These are phyloP conservation scores for Nemania sp. DNA, from an alignment of 2,329 filamentous ascomycete species.

Conservation along the genomic window DNA sequence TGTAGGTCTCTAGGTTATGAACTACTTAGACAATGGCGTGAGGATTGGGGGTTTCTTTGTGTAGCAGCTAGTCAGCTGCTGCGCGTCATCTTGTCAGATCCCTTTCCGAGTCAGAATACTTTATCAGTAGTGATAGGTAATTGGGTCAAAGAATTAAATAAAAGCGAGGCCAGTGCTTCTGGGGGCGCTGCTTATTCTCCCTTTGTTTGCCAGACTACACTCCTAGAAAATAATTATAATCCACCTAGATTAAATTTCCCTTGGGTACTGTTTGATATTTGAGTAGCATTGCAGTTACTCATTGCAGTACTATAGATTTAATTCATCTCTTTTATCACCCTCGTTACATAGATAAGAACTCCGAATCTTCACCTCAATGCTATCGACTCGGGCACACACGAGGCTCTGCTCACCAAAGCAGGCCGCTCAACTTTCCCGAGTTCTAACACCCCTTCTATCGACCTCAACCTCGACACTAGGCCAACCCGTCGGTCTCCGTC, in stretches of 20 bases:
- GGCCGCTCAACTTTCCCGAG: conserved; percentile 47
- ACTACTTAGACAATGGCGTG: conserved; percentile 7
- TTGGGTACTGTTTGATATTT: background rate
- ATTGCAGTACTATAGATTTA: conserved; percentile 1
- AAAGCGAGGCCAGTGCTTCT: conserved; percentile 14
- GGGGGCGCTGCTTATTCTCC: conserved; percentile 16
- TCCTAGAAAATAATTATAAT: conserved; percentile 17
- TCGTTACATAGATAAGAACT: conserved; percentile 13
- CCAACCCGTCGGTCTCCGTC: conserved; percentile 47
- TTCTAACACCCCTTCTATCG: conserved; percentile 43
- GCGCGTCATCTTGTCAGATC: conserved; percentile 22
- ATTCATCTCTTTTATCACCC: conserved; percentile 27
- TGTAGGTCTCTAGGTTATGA: background rate
- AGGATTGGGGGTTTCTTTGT: conserved; percentile 16
- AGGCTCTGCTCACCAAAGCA: conserved; percentile 51
- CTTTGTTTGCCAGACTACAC: conserved; percentile 24
- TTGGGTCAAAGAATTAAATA: conserved; percentile 19
- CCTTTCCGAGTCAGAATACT: conserved; percentile 6
- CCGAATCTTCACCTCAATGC: conserved; percentile 43
- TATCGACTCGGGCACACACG: conserved; percentile 48
- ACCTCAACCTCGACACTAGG: conserved; percentile 40
- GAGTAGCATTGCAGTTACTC: conserved; percentile 7
- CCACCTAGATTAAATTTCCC: background rate
- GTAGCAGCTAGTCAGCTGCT: conserved; percentile 11
- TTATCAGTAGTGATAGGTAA: conserved; percentile 1